These are phyloP conservation scores for Lactarius vividus DNA, from an alignment of 768 basidiomycete genomes.

Conservation along the genomic window DNA sequence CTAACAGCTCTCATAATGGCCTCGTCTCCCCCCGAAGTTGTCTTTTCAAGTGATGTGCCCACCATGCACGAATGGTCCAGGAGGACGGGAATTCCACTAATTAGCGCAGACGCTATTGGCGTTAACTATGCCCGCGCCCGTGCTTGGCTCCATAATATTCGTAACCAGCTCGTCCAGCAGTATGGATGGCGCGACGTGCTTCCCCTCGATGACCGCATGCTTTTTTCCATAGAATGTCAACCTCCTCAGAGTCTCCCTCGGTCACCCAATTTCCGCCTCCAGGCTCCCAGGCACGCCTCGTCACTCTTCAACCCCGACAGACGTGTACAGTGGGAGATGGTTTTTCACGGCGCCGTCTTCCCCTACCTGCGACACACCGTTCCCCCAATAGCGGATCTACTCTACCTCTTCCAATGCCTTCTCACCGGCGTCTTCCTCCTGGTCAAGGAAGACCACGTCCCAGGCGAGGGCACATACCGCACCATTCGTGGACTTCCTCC, in stretches of 20 bases:
- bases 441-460: slow-evolving; percentile 71
- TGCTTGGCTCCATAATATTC: slow-evolving; percentile 67
- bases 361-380: slow-evolving; percentile 39
- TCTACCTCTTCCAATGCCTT: slow-evolving; percentile 42
- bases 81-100: slow-evolving; percentile 76
- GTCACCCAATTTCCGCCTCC: slow-evolving; percentile 67
- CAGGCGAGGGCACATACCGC: slow-evolving; percentile 59
- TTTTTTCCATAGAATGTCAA: slow-evolving; percentile 75
- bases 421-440: slow-evolving; percentile 47
- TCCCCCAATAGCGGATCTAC: slow-evolving; percentile 38
- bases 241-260: slow-evolving; percentile 73
- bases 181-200: slow-evolving; percentile 67
- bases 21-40: slow-evolving; percentile 50
- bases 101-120: slow-evolving; percentile 78
- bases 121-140: slow-evolving; percentile 79
- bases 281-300: slow-evolving; percentile 74
- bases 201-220: slow-evolving; percentile 63
- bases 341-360: slow-evolving; percentile 55
- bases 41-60: slow-evolving; percentile 75
- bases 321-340: slow-evolving; percentile 87
- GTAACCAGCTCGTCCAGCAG: slow-evolving; percentile 59
- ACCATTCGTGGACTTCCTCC: slow-evolving; percentile 78
- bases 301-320: slow-evolving; percentile 86
- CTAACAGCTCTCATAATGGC: slow-evolving; percentile 30
- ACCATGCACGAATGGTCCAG: slow-evolving; percentile 83